phyloP scores from a whole-genome alignment of 2,329 filamentous ascomycete species.

The Fusarium ramigenum region DNA sequence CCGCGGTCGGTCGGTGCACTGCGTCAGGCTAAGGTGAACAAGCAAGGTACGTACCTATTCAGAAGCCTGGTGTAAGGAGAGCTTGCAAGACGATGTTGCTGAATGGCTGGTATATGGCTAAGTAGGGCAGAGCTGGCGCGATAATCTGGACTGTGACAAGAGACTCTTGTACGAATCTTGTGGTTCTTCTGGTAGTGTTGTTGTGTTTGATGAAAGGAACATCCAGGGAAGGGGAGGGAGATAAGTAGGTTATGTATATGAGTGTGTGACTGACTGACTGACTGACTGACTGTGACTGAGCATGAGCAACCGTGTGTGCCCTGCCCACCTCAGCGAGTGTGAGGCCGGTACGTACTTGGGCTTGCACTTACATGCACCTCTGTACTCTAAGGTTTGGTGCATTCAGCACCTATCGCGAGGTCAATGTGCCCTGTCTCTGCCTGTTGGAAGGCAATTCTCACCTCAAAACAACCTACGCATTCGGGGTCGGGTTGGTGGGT shows the following conservation, averaged over 20 bases:
- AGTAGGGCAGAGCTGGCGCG: constrained; percentile 59
- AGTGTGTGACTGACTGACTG: constrained; percentile 34
- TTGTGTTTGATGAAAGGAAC: constrained; percentile 55
- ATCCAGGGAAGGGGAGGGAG: constrained; percentile 47
- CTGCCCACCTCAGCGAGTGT: neutral
- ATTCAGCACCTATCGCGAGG: constrained; percentile 16
- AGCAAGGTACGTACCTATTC: constrained; percentile 47
- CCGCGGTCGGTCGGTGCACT: constrained; percentile 11
- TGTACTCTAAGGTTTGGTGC: neutral
- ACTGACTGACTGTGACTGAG: neutral
- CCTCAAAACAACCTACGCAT: neutral
- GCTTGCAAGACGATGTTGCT: constrained; percentile 41
- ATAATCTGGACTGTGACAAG: constrained; percentile 69
- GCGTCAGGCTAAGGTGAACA: constrained; percentile 1
- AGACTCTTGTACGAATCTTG: constrained; percentile 64
- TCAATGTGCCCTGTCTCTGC: constrained; percentile 17
- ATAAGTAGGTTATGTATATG: constrained; percentile 40
- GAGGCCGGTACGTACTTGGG: constrained; percentile 34
- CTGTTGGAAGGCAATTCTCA: constrained; percentile 9
- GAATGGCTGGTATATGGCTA: constrained; percentile 43
- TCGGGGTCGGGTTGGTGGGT: neutral
- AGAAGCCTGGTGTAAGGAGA: constrained; percentile 42
- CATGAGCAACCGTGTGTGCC: neutral
- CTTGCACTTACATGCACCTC: neutral
- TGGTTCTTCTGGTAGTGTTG: constrained; percentile 60